A percentile compares a stretch with the other conserved stretches of the same genome.
Conservation (phyloP, 805 yeast species). For the Candida jianshihensis region DNA sequence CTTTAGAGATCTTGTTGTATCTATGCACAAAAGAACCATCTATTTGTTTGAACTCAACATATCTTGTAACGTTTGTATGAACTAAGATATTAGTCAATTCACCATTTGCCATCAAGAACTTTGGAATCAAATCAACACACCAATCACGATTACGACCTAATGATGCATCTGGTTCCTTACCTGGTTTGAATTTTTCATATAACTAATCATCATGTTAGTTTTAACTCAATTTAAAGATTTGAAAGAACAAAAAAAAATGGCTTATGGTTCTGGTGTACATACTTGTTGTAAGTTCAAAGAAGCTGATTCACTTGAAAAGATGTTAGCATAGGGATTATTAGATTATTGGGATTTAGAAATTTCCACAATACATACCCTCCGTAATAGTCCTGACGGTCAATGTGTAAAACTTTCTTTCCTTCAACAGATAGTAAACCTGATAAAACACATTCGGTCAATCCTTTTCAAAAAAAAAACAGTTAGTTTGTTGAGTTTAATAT, state of each 20-base stretch:
- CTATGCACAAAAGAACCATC: conserved; percentile 90
- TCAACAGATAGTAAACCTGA: conserved; percentile 95
- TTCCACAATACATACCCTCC: conserved; percentile 44
- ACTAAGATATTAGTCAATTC: conserved; percentile 92
- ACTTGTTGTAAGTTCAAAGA: conserved; percentile 64
- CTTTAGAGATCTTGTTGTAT: conserved; percentile 86
- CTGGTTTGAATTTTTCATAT: conserved; percentile 81
- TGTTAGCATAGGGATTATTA: neutral
- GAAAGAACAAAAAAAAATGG: too few species aligned
- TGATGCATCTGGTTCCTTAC: conserved; percentile 53
- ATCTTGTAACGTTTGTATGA: conserved; percentile 93
- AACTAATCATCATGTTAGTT: conserved; percentile 31
- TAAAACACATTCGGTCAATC: conserved; percentile 93
- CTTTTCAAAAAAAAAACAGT: conserved; percentile 30
- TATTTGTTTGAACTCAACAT: conserved; percentile 93
- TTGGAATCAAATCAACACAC: conserved; percentile 96
- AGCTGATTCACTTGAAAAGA: conserved; percentile 53
- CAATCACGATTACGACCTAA: conserved; percentile 94
- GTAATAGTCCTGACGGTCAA: conserved; percentile 92
- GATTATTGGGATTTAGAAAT: neutral
- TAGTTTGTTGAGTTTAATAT: neutral
- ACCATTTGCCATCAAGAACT: conserved; percentile 95
- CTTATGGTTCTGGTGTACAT: neutral
- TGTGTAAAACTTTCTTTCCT: conserved; percentile 94
- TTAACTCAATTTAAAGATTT: neutral